phyloP scores from a whole-genome alignment of 495 filamentous ascomycete genomes.

The Filosporella fistucella region DNA sequence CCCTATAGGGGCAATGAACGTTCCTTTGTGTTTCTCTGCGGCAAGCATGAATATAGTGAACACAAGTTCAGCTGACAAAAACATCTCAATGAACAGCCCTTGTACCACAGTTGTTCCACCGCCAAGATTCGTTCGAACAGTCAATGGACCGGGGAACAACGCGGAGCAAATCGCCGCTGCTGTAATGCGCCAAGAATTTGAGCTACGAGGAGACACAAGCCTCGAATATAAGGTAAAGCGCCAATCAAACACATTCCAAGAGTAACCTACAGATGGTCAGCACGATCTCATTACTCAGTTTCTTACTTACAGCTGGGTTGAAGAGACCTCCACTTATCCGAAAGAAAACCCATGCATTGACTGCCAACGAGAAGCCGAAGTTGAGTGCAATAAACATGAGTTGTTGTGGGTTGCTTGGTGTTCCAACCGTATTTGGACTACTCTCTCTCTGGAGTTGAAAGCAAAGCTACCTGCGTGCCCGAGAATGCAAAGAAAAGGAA shows the following conservation, averaged over 20 bases:
- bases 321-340: conserved; percentile 60
- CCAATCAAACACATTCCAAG: conserved; percentile 53
- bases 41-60: conserved; percentile 55
- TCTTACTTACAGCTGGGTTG: conserved; percentile 56
- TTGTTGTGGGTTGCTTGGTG: conserved; percentile 9
- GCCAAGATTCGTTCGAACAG: conserved; percentile 36
- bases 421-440: conserved; percentile 7
- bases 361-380: conserved; percentile 57
- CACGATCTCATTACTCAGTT: conserved; percentile 3
- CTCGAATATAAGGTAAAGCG: conserved; percentile 44
- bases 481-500: conserved; percentile 51
- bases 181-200: conserved; percentile 56
- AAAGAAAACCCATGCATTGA: conserved; percentile 65
- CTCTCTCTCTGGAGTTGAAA: conserved; percentile 35
- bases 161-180: conserved; percentile 46
- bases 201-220: conserved; percentile 40
- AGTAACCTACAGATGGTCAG: conserved; percentile 41
- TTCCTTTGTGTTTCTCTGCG: conserved; percentile 48
- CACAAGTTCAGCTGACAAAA: conserved; percentile 46
- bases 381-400: conserved; percentile 61
- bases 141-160: conserved; percentile 46
- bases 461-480: conserved; percentile 30
- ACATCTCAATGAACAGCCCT: conserved; percentile 55
- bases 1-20: conserved; percentile 48
- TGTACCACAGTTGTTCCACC: conserved; percentile 36